phyloP scores from a whole-genome alignment of 305 asterid species.

The Coffea humblotiana region DNA sequence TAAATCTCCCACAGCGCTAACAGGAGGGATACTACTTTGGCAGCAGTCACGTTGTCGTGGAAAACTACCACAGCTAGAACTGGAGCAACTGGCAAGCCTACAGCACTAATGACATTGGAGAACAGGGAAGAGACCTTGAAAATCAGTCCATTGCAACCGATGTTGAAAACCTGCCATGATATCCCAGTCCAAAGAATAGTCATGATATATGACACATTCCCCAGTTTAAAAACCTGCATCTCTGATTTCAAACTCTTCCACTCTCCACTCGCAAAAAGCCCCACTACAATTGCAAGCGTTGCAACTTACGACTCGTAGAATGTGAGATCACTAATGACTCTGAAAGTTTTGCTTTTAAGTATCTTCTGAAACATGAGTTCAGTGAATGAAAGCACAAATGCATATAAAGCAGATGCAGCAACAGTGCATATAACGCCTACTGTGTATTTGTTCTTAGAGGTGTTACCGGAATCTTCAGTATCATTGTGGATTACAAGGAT shows the following conservation, averaged over 20 bases:
- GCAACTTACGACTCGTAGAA: conserved; percentile 24
- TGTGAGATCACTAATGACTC: conserved; percentile 20
- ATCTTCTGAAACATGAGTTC: conserved; percentile 27
- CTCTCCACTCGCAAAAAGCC: conserved; percentile 34
- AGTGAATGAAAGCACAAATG: conserved; percentile 24
- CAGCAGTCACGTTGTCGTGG: conserved; percentile 26
- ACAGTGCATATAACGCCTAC: conserved; percentile 25
- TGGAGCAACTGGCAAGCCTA: conserved; percentile 30
- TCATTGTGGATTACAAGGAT: conserved; percentile 54
- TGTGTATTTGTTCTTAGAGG: not conserved
- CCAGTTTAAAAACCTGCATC: conserved; percentile 19
- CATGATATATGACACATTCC: conserved; percentile 26
- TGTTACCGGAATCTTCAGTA: not conserved
- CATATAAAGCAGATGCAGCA: conserved; percentile 27
- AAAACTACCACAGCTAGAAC: conserved; percentile 27
- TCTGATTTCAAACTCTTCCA: conserved; percentile 28
- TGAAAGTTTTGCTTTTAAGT: conserved; percentile 17
- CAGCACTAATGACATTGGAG: conserved; percentile 26
- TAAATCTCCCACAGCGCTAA: conserved; percentile 32
- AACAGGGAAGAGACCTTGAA: conserved; percentile 33
- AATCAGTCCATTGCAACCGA: conserved; percentile 28
- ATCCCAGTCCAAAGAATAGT: conserved; percentile 29
- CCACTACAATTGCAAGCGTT: conserved; percentile 9
- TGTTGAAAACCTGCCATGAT: conserved; percentile 26
- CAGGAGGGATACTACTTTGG: conserved; percentile 23